A percentile compares a stretch with the other conserved stretches of the same genome.
Conservation (phyloP, 2,329 filamentous ascomycete species). For the Paracamarosporium sp. region DNA sequence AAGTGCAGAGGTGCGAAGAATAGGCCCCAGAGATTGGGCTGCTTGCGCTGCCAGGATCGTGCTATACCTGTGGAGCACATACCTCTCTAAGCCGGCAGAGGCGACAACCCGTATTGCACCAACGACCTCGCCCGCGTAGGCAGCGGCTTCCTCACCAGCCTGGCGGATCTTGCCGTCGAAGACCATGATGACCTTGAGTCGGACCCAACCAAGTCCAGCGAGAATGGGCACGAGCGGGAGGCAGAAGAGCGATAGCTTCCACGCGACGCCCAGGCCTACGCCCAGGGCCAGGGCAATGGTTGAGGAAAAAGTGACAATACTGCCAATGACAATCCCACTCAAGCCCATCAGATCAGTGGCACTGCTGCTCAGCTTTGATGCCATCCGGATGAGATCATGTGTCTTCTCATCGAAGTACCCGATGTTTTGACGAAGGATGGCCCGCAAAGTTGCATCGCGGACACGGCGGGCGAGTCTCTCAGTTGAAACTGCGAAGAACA, state of each 20-base stretch:
- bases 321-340: too few species aligned
- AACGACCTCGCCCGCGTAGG: slow-evolving; percentile 90
- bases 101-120: slow-evolving; percentile 90
- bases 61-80: slow-evolving; percentile 74
- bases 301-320: too few species aligned
- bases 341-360: too few species aligned
- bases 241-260: slow-evolving; percentile 84
- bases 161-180: background rate
- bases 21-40: slow-evolving; percentile 69
- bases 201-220: slow-evolving; percentile 77
- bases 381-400: too few species aligned
- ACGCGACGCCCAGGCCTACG: too few species aligned
- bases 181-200: slow-evolving; percentile 36
- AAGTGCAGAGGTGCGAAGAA: slow-evolving; percentile 74
- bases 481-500: too few species aligned
- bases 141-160: slow-evolving; percentile 62
- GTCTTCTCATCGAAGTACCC: too few species aligned
- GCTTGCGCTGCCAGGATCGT: slow-evolving; percentile 62
- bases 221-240: slow-evolving; percentile 77
- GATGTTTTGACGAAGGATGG: too few species aligned
- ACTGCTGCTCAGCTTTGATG: too few species aligned
- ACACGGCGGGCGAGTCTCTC: too few species aligned
- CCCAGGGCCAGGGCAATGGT: slow-evolving; percentile 75
- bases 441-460: too few species aligned
- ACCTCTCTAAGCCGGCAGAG: slow-evolving; percentile 79